Conservation (phyloP, 768 basidiomycete genomes). For the Podaxis carcinomalis region DNA sequence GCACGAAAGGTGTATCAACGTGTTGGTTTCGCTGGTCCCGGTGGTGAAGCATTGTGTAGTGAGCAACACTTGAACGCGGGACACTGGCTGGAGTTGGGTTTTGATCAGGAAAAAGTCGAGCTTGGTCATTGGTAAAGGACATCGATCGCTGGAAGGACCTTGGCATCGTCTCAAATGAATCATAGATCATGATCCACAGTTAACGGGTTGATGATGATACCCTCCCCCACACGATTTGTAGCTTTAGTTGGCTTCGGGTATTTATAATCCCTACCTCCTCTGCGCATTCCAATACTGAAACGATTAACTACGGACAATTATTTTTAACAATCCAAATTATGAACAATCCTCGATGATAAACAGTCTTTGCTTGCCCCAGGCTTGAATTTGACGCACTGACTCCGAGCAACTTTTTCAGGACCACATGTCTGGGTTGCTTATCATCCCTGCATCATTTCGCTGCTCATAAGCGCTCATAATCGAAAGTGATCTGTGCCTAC, state of each 20-base stretch:
- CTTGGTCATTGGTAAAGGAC: conserved; percentile 66
- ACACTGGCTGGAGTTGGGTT: conserved; percentile 63
- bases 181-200: too few species aligned
- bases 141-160: not conserved
- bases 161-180: too few species aligned
- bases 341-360: not conserved
- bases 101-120: conserved; percentile 37
- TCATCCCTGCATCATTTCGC: not conserved
- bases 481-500: not conserved
- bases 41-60: conserved; percentile 21
- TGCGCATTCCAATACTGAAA: not conserved
- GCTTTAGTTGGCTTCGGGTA: not conserved
- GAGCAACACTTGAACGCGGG: conserved; percentile 30
- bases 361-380: not conserved
- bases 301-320: not conserved
- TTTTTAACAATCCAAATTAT: not conserved
- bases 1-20: conserved; percentile 51
- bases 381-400: not conserved
- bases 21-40: conserved; percentile 70
- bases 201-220: too few species aligned
- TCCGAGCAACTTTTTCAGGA: not conserved
- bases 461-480: not conserved
- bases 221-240: not conserved
- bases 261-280: not conserved
- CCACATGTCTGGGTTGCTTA: not conserved